Percentiles rank a stretch among this genome's conserved stretches.
phyloP scores from a whole-genome alignment of 2,329 filamentous ascomycete species.

The Coleophoma crateriformis region DNA sequence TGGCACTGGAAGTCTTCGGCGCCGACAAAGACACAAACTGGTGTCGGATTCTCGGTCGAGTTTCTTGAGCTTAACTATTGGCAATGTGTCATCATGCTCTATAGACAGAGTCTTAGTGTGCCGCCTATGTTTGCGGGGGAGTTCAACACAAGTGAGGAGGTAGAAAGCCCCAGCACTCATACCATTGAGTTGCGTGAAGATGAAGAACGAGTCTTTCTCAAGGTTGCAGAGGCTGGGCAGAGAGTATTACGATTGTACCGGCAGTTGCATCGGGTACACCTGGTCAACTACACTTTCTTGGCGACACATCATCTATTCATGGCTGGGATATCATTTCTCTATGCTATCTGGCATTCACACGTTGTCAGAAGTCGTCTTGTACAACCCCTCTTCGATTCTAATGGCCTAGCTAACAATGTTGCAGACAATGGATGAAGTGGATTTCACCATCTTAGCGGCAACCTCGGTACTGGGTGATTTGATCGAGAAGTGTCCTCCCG shows the following conservation, averaged over 20 bases:
- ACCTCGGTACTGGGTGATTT: slow-evolving; percentile 89
- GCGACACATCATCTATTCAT: slow-evolving; percentile 97
- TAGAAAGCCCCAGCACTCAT: slow-evolving; percentile 56
- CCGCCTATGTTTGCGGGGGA: slow-evolving; percentile 81
- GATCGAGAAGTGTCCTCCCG: slow-evolving; percentile 90
- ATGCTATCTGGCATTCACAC: slow-evolving; percentile 95
- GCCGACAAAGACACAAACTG: slow-evolving; percentile 71
- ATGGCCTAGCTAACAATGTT: slow-evolving; percentile 22
- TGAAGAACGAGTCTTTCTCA: slow-evolving; percentile 86
- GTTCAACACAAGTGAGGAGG: slow-evolving; percentile 58
- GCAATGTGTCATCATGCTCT: slow-evolving; percentile 95
- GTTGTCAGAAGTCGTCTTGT: slow-evolving; percentile 81
- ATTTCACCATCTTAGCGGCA: slow-evolving; percentile 89
- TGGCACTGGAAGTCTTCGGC: slow-evolving; percentile 83
- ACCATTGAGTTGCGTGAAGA: slow-evolving; percentile 68
- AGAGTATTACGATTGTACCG: slow-evolving; percentile 88
- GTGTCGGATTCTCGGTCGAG: slow-evolving; percentile 82
- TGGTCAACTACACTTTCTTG: slow-evolving; percentile 94
- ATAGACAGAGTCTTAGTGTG: slow-evolving; percentile 83
- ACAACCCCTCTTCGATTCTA: slow-evolving; percentile 30
- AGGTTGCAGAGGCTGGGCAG: slow-evolving; percentile 91
- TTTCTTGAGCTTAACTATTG: slow-evolving; percentile 96
- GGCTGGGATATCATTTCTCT: slow-evolving; percentile 93
- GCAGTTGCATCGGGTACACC: slow-evolving; percentile 77
- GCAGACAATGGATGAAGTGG: slow-evolving; percentile 88